Evolutionary conservation across 805 yeast species (phyloP).

Genomic region (Starmerella vaccinii): DNA sequence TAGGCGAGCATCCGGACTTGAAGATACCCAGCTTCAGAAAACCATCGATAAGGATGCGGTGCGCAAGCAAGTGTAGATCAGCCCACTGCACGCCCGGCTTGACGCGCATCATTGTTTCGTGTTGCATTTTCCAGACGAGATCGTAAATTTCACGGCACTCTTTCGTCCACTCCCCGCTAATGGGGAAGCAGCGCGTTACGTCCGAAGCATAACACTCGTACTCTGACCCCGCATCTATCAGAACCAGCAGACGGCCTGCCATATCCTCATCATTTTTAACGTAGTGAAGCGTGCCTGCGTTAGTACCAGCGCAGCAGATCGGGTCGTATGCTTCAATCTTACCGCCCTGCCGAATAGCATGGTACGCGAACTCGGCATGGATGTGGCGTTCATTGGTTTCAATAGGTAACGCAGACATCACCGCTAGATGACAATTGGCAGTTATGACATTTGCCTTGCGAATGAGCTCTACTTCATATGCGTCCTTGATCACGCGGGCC

Average conservation of each 20-base stretch:
- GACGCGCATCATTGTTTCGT: constrained; percentile 54
- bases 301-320: constrained; percentile 87
- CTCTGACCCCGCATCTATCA: constrained; percentile 96
- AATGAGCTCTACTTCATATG: constrained; percentile 65
- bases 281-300: constrained; percentile 85
- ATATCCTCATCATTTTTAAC: constrained; percentile 65
- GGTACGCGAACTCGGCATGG: constrained; percentile 92
- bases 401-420: constrained; percentile 84
- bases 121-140: constrained; percentile 75
- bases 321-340: constrained; percentile 87
- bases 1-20: constrained; percentile 39
- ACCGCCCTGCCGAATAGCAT: constrained; percentile 87
- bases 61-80: constrained; percentile 69
- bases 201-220: constrained; percentile 90
- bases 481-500: constrained; percentile 74
- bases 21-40: constrained; percentile 70
- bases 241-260: constrained; percentile 50
- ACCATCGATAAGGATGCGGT: constrained; percentile 59
- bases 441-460: constrained; percentile 73
- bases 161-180: constrained; percentile 75
- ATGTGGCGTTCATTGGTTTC: constrained; percentile 80
- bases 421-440: constrained; percentile 81
- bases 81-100: constrained; percentile 85
- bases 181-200: constrained; percentile 92
- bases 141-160: constrained; percentile 79